These are phyloP conservation scores for Phialophora macrospora DNA, from an alignment of 2,329 filamentous ascomycete species.

Conservation along the genomic window DNA sequence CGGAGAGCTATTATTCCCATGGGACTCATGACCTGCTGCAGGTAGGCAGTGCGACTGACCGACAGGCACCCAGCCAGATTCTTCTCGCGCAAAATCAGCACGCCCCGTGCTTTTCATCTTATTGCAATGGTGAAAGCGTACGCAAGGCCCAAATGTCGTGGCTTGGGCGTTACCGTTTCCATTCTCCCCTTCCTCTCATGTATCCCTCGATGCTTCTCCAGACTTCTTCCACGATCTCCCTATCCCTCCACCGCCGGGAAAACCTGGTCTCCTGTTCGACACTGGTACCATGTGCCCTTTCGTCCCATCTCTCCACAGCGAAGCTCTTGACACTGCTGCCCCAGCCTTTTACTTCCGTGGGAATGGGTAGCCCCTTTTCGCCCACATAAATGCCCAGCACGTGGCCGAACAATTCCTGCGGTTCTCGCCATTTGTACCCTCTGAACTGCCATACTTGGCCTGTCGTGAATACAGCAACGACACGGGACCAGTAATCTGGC, in stretches of 20 bases:
- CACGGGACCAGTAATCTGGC: constrained; percentile 94
- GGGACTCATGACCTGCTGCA: not conserved
- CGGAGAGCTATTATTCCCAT: not conserved
- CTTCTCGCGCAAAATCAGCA: not conserved
- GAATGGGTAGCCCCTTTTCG: constrained; percentile 82
- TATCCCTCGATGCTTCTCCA: constrained; percentile 87
- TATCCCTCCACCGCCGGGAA: constrained; percentile 75
- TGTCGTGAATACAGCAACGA: constrained; percentile 96
- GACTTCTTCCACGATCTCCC: constrained; percentile 89
- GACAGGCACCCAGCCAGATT: not conserved
- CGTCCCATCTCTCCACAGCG: constrained; percentile 81
- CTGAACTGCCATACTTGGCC: constrained; percentile 99
- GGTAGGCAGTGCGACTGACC: not conserved
- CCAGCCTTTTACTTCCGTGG: constrained; percentile 79
- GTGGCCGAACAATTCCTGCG: constrained; percentile 86
- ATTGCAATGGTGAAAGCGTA: not conserved
- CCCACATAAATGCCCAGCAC: constrained; percentile 87
- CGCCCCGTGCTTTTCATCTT: not conserved
- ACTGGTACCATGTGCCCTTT: constrained; percentile 46
- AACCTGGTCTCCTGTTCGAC: constrained; percentile 45
- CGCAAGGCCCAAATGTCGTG: not conserved
- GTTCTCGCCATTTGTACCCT: constrained; percentile 92
- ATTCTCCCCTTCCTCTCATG: constrained; percentile 75
- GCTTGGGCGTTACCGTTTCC: constrained; percentile 31
- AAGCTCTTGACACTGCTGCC: constrained; percentile 80